A percentile compares a stretch with the other conserved stretches of the same genome.
These are phyloP conservation scores for Bruguiera sexangula DNA, from an alignment of 345 rosid genomes.

Conservation along the genomic window DNA sequence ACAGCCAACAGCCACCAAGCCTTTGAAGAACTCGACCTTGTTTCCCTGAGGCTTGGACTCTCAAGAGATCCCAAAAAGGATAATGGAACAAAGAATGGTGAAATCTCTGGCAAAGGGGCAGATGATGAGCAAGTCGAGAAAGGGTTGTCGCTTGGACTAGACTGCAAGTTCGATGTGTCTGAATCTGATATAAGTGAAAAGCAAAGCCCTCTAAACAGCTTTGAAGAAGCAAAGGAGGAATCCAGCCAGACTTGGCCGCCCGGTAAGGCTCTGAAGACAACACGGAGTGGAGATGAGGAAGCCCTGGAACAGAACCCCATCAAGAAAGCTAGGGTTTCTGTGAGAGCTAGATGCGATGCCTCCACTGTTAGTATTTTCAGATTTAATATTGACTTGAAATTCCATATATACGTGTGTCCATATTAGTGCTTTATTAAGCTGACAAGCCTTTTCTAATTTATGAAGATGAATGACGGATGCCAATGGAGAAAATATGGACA, in stretches of 20 bases:
- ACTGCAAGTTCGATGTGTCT: conserved; percentile 45
- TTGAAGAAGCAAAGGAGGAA: conserved; percentile 45
- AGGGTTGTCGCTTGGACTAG: conserved; percentile 46
- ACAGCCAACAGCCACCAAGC: conserved; percentile 3
- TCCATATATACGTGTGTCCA: too few species aligned
- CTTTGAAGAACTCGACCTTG: conserved; percentile 50
- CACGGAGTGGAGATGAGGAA: conserved; percentile 50
- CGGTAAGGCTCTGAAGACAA: conserved; percentile 37
- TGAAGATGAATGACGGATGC: conserved; percentile 91
- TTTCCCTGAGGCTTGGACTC: conserved; percentile 69
- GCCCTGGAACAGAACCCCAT: conserved; percentile 50
- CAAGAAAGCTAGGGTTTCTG: conserved; percentile 89
- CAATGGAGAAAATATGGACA: conserved; percentile 99
- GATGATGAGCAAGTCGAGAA: conserved; percentile 21
- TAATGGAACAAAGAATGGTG: conserved; percentile 20
- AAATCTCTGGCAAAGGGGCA: conserved; percentile 22
- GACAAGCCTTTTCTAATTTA: too few species aligned
- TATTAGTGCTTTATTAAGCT: too few species aligned
- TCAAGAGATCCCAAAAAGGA: conserved; percentile 35
- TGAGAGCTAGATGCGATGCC: conserved; percentile 76
- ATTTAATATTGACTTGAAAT: too few species aligned
- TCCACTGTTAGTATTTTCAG: conserved; percentile 56
- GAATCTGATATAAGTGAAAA: conserved; percentile 21
- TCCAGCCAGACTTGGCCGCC: conserved; percentile 33
- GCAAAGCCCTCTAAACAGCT: conserved; percentile 30